Conservation (phyloP, 495 filamentous ascomycete species). For the Thozetella sp. region DNA sequence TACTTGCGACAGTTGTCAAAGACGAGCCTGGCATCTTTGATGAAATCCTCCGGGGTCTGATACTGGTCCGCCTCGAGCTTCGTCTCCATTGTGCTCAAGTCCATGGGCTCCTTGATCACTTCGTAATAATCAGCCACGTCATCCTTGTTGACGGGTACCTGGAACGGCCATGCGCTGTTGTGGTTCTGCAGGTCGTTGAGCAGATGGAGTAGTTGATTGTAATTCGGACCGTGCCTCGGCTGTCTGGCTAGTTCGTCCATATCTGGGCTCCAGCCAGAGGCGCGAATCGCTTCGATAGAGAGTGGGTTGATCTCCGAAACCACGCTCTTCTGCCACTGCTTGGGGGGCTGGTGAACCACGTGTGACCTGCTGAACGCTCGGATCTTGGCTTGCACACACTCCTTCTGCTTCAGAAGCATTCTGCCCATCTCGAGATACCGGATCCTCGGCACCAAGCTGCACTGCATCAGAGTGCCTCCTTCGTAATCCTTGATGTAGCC, state of each 20-base stretch:
- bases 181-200: slow-evolving; percentile 97
- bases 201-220: slow-evolving; percentile 88
- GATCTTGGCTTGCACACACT: slow-evolving; percentile 91
- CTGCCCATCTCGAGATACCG: slow-evolving; percentile 92
- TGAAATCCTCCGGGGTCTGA: slow-evolving; percentile 88
- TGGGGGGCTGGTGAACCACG: slow-evolving; percentile 81
- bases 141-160: slow-evolving; percentile 90
- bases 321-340: slow-evolving; percentile 73
- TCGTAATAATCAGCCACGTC: slow-evolving; percentile 98
- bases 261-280: slow-evolving; percentile 91
- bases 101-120: slow-evolving; percentile 98
- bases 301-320: slow-evolving; percentile 76
- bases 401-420: slow-evolving; percentile 97
- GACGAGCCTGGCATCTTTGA: slow-evolving; percentile 85
- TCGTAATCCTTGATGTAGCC: slow-evolving; percentile 99
- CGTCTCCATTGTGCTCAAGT: slow-evolving; percentile 92
- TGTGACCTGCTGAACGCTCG: slow-evolving; percentile 88
- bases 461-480: slow-evolving; percentile 99
- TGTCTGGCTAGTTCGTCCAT: slow-evolving; percentile 97
- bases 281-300: slow-evolving; percentile 79
- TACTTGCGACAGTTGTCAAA: slow-evolving; percentile 96
- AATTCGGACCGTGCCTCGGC: slow-evolving; percentile 96
- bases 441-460: slow-evolving; percentile 92
- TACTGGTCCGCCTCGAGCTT: slow-evolving; percentile 96
- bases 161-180: slow-evolving; percentile 89